Evolutionary conservation across 169 alveolate species (phyloP).

Genomic region (Cryptosporidium meleagridis): DNA sequence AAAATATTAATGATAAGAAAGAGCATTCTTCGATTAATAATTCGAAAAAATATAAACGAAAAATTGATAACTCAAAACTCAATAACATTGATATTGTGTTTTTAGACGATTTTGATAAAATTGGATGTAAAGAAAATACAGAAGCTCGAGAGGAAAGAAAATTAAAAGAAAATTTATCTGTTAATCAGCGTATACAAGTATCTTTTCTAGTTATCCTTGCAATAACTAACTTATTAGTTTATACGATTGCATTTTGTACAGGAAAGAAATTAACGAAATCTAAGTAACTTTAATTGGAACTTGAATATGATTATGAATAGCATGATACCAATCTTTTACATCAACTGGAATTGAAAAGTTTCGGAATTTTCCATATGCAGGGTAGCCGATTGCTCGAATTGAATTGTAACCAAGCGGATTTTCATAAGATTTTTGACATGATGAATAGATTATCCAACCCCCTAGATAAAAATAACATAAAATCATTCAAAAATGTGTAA

Average conservation of each 20-base stretch:
- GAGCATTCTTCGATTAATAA: not conserved
- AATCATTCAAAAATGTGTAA: not conserved
- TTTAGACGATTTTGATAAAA: slow-evolving; percentile 38
- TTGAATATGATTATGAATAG: slow-evolving; percentile 31
- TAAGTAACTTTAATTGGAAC: slow-evolving; percentile 33
- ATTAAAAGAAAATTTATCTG: not conserved
- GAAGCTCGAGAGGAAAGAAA: slow-evolving; percentile 21
- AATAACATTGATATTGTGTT: slow-evolving; percentile 1
- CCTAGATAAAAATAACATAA: not conserved
- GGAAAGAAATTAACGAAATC: not conserved
- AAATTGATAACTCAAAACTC: not conserved
- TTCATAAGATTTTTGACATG: slow-evolving; percentile 41
- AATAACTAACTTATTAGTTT: slow-evolving; percentile 15
- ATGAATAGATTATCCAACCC: slow-evolving; percentile 65
- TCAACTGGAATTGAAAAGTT: slow-evolving; percentile 15
- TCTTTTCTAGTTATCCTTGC: slow-evolving; percentile 26
- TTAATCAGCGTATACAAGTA: slow-evolving; percentile 38
- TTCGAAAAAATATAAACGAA: not conserved
- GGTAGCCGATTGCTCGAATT: slow-evolving; percentile 60
- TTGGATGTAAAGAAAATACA: not conserved
- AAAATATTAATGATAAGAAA: not conserved
- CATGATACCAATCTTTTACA: slow-evolving; percentile 58
- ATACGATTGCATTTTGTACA: slow-evolving; percentile 19
- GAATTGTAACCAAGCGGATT: slow-evolving; percentile 56
- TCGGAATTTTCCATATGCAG: slow-evolving; percentile 50